Evolutionary conservation across 164 flowering plant genomes (phyloP).

Genomic region (Tetrastigma voinierianum): DNA sequence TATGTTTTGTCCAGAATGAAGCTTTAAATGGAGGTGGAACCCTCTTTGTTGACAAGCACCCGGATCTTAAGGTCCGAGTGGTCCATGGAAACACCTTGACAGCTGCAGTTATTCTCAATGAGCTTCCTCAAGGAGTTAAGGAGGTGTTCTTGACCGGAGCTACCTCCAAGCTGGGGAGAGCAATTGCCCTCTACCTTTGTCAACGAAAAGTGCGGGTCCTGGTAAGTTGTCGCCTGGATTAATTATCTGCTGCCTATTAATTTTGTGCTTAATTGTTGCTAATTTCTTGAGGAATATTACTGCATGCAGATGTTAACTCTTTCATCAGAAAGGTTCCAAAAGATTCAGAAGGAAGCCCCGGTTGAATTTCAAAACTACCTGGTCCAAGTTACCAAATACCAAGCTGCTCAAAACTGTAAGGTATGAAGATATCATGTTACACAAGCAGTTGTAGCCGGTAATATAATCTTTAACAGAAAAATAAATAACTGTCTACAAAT

Average conservation of each 20-base stretch:
- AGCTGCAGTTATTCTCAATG: constrained; percentile 83
- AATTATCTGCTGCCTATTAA: neutral
- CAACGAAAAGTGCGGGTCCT: constrained; percentile 57
- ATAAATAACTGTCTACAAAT: no score
- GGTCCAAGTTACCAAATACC: constrained; percentile 85
- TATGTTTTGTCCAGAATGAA: constrained; percentile 57
- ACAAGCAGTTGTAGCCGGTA: no score
- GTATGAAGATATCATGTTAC: constrained; percentile 22
- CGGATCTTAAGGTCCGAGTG: constrained; percentile 67
- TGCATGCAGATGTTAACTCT: constrained; percentile 73
- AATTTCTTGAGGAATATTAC: neutral
- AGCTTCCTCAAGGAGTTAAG: constrained; percentile 51
- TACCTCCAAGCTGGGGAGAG: constrained; percentile 96
- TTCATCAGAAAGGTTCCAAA: constrained; percentile 74
- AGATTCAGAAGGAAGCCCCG: constrained; percentile 81
- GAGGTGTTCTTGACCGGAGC: constrained; percentile 93
- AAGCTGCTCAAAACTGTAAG: constrained; percentile 81
- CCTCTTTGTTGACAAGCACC: constrained; percentile 75
- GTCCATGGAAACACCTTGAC: constrained; percentile 96
- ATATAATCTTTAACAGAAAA: no score
- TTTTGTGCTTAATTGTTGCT: neutral
- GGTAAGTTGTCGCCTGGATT: constrained; percentile 34
- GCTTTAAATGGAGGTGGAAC: constrained; percentile 90
- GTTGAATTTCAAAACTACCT: constrained; percentile 55
- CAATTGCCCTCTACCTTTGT: constrained; percentile 92